Evolutionary conservation across 495 filamentous ascomycete genomes (phyloP), one percentile per base, ranked within the genome.

Genomic region (Penicillium cinerascens): DNA sequence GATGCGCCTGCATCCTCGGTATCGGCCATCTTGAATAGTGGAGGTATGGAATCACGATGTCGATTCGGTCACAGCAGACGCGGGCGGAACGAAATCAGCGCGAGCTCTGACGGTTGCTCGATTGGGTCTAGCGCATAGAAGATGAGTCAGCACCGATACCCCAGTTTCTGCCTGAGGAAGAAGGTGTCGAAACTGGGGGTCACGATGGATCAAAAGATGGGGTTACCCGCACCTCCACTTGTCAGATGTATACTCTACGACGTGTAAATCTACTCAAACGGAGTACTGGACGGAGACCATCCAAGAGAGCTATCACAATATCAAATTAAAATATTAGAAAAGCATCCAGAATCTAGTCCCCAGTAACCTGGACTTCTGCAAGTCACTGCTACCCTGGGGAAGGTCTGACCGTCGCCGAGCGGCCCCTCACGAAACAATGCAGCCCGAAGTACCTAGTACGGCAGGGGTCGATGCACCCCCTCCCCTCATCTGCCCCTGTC

Each of bases 1-100:
- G 87, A 73, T 36, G 77, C 65, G 52, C 78, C 73, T 51, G 76
- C 77, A 61, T 91, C 87, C 63, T 85, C 87, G 23, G 70, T 78
- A 60, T 89, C 88, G 61, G 89, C 84, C 87, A 92, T 92, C 33
- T 55, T 66, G 44, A 38, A 41, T 43, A 26, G 49, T 40, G 49
- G 27, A 44, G 21, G 37, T 47, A 44, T 55, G 47, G 20, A 35
- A 26, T n/a, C 20, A 33, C 39, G 21, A 41, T 44, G 25, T 44
- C 42, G 22, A 23, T 16, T 10, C 25, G 4, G 25, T 1, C 42
- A 16, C 41, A 33, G 40, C 17, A 51, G 27, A 44, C 42, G 13
- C 41, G 41, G 22, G 20, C 16, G 33, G 4, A 26, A 44, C 55
- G 57, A 47, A 54, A 45, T 61, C 55, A 49, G 52, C 51, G 52